Evolutionary conservation across 768 basidiomycete genomes (phyloP).

Genomic region (Phanerochaete carnosa): DNA sequence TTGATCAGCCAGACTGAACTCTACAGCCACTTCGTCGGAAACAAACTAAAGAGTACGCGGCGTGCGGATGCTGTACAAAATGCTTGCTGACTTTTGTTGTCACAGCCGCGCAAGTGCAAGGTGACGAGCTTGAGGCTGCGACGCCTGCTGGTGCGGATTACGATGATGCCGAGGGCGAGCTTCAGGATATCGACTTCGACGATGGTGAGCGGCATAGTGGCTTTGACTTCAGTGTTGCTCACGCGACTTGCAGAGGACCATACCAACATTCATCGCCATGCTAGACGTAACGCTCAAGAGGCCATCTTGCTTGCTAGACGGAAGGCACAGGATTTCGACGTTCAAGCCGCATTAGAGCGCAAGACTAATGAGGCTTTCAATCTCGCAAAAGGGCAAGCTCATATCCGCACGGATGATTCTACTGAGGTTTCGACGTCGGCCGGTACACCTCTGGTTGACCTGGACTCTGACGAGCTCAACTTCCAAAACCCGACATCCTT

Average conservation of each 20-base stretch:
- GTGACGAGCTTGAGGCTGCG: constrained; percentile 40
- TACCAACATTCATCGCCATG: constrained; percentile 82
- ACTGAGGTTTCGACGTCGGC: constrained; percentile 20
- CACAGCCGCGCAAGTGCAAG: constrained; percentile 76
- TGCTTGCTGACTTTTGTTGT: constrained; percentile 10
- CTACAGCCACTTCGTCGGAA: constrained; percentile 98
- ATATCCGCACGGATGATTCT: constrained; percentile 39
- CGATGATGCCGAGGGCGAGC: constrained; percentile 38
- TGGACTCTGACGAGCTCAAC: constrained; percentile 96
- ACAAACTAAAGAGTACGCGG: constrained; percentile 82
- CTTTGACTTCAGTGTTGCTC: background rate
- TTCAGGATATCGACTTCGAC: constrained; percentile 87
- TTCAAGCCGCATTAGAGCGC: constrained; percentile 73
- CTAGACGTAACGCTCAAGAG: constrained; percentile 84
- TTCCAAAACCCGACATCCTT: constrained; percentile 98
- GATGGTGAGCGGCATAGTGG: constrained; percentile 59
- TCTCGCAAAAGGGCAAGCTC: constrained; percentile 54
- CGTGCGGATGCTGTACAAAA: constrained; percentile 1
- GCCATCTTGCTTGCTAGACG: constrained; percentile 77
- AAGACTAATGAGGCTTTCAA: constrained; percentile 77
- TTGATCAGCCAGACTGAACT: constrained; percentile 98
- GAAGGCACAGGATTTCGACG: constrained; percentile 84
- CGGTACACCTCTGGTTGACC: constrained; percentile 59
- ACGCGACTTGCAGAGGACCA: constrained; percentile 63
- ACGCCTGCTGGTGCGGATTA: constrained; percentile 58